A percentile compares a stretch with the other conserved stretches of the same genome.
Evolutionary conservation across 1,284 basidiomycete species (phyloP).

Genomic region (Cryptococcus jaspeensis): DNA sequence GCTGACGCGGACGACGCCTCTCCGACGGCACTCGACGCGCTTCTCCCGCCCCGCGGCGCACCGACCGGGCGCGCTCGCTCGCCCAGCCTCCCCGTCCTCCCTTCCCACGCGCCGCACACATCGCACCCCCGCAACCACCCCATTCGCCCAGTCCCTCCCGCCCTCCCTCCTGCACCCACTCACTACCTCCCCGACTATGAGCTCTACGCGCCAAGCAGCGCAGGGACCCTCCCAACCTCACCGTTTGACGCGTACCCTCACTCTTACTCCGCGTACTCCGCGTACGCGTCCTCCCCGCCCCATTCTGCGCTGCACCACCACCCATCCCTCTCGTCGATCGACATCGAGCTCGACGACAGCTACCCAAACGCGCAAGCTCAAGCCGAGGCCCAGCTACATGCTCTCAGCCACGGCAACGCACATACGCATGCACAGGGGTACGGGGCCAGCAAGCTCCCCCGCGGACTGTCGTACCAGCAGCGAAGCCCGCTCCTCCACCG

Average conservation of each 20-base stretch:
- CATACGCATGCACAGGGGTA: too few relatives aligned
- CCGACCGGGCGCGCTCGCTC: constrained; percentile 2
- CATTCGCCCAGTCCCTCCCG: background rate
- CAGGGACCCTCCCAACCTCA: background rate
- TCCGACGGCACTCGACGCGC: background rate
- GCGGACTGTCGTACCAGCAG: background rate
- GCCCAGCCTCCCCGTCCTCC: constrained; percentile 9
- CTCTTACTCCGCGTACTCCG: background rate
- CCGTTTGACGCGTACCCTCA: background rate
- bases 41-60: background rate
- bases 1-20: background rate
- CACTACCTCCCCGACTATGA: constrained; percentile 7
- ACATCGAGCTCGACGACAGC: constrained; percentile 8
- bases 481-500: constrained; percentile 6
- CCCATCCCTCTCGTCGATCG: constrained; percentile 3
- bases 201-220: background rate
- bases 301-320: background rate
- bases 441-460: background rate
- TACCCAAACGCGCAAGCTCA: background rate
- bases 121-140: background rate
- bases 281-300: background rate
- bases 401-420: background rate
- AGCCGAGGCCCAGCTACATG: background rate
- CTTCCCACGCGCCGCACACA: background rate
- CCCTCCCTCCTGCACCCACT: background rate